These are phyloP conservation scores for Hypomyces perniciosus DNA, from an alignment of 2,329 filamentous ascomycete genomes.

Conservation along the genomic window DNA sequence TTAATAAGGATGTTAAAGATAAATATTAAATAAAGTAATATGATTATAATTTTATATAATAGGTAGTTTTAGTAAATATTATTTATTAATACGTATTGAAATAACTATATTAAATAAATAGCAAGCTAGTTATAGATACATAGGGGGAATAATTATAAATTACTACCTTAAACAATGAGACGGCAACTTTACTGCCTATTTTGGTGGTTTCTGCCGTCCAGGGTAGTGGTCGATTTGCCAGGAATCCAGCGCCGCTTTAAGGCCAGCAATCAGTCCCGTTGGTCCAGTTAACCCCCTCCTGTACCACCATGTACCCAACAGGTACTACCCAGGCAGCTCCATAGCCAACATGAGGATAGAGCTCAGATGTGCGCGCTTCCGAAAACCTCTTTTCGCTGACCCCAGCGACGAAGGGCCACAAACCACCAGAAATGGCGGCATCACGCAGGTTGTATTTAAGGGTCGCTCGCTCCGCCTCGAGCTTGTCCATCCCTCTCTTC, in stretches of 20 bases:
- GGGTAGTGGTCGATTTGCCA: neutral
- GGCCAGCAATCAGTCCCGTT: neutral
- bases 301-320: neutral
- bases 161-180: constrained; percentile 1
- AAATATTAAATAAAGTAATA: too few species aligned
- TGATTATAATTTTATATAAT: too few species aligned
- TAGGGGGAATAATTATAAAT: too few species aligned
- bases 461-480: neutral
- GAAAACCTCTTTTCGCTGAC: neutral
- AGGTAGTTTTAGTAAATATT: too few species aligned
- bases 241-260: neutral
- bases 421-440: neutral
- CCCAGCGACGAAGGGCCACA: neutral
- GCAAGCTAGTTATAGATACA: too few species aligned
- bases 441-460: neutral
- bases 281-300: neutral
- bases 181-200: neutral
- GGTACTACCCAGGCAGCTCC: too few species aligned
- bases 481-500: neutral
- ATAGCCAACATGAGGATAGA: neutral
- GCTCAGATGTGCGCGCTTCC: neutral
- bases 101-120: too few species aligned
- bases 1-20: too few species aligned
- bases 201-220: neutral
- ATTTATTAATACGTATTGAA: too few species aligned